Base-by-base conservation (phyloP, 2,329 filamentous ascomycete genomes). In the Microcyclospora tardicrescens region DNA sequence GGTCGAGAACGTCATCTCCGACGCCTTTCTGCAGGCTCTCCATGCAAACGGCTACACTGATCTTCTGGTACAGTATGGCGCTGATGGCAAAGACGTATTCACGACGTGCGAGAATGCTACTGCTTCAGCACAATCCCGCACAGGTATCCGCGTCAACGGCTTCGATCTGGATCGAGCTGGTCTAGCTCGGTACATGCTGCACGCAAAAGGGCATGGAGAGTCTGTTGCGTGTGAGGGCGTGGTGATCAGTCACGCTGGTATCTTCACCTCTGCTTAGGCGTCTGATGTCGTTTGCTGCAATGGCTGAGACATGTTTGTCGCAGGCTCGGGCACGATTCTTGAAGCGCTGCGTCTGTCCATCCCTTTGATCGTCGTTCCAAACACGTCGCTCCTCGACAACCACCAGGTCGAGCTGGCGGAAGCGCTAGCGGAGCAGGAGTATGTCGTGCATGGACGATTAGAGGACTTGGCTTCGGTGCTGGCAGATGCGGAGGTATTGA, bases 161-260 rank as follows among this genome's bases (percentile, higher is more conserved):
- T 83, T 91, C 47, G 72, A 73, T 39, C 84, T 84, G 58, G 75
- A 79, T 15, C 65, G 60, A 27, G 55, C 72, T 6, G 73, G 79
- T 1, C 62, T 93, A 35, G 61, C 61, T 4, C 46, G 61, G 6
- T 70, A 77, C 49, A 81, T 91, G 70, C 55, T 37, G 59, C 66
- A 44, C 63, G 68, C 10, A 62, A 68, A 41, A 65, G 67, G 49
- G 8, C 12, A 12, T 10, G 39, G 35, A 4, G 63, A 63, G 12
- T 61, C 68, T 10, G 59, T 55, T 0, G 58, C 53, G 32, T 43
- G 43, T 16, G 72, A 77, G 6, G 91, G 91, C 0, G 64, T 91
- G 13, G 74, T 95, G 27, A 81, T 98, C 42, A 85, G 81, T 33
- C 91, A 98, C 65, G 89, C 86, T 46, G 91, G 87, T 89, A 13